Evolutionary conservation across 1,139 yeast species (phyloP), one percentile per base, ranked within the genome.

Genomic region (Hemisphaericaspora xylofermentans): DNA sequence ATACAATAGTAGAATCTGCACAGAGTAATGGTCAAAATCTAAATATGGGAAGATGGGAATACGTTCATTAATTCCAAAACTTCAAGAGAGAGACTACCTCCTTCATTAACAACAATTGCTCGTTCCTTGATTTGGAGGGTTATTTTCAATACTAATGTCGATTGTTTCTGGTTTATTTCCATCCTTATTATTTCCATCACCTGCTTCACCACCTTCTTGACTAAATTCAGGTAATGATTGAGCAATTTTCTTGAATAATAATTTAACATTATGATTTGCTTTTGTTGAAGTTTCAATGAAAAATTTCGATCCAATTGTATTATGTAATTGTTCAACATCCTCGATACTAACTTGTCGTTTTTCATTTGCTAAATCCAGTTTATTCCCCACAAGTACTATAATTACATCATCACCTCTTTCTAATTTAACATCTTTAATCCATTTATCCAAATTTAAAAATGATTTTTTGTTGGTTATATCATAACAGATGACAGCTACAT

Each of bases 201-300:
- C 43, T 9, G 27, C 64, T 5, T 60, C 50, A 35, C 69, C 74
- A 32, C 24, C 31, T 50, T 83, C 87, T 30, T 50, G 54, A 57
- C 51, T 53, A 44, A 87, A 82, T 43, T 93, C 97, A 2, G 98
- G 98, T 50, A 93, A 74, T 42, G 88, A 81, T 59, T 85, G 87
- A 10, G 98, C 98, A 48, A 93, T 87, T 58, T 84, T 87, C 59
- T 89, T 88, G 67, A 93, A 93, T 50, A 93, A 69, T 43, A 82
- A 77, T 65, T 93, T 91, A 41, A 93, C 96, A 56, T 93, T 93
- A 61, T 89, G 87, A 35, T 96, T 96, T 38, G 93, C 93, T 64
- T 91, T 93, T 24, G 98, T 94, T 48, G 95, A 85, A 3, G 98
- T 93, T 60, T 93, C 98, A 60, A 93, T 82, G 60, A 84, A 88